Base-by-base conservation (phyloP, 2,329 filamentous ascomycete genomes). In the Fusarium floridanum region DNA sequence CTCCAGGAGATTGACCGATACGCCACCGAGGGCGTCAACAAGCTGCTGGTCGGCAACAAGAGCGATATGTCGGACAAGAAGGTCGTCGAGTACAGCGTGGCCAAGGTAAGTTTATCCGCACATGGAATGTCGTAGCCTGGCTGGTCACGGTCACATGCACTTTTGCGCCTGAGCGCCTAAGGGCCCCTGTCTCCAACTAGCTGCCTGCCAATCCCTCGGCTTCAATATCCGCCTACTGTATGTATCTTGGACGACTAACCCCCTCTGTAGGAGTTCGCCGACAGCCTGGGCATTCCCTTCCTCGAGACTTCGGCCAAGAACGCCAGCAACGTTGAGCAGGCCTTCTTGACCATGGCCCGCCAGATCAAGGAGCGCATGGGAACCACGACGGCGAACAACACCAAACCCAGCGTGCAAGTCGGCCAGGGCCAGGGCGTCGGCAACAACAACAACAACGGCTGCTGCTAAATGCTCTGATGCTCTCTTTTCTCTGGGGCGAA, bases 51-150 rank as follows among this genome's bases (percentile, higher is more conserved):
- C 74, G 97, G 97, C 83, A 99, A 99, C 93, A 99, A 99, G 93
- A 98, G 95, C 87, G 97, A 99, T 94, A 98, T 99, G 95, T 92
- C 96, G 70, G 97, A 99, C 88, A 99, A 99, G 94, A 99, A 98
- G 90, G 97, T 98, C 45, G 97, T 99, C 73, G 97, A 99, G 86
- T 99, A 99, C 91, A 97, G 95, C 76, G 97, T 98, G 79, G 97
- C 97, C 80, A 99, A 99, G 94, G 97, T 98, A 88, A 71, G 90
- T 75, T 63, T 27, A 32, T 65, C 67, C 9, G 29, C 37, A 24
- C 48, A 27, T 37, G 16, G 24, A 57, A 57, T 62, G 10, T 37
- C 62, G 59, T 60, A 70, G 64, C 66, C 61, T 50, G 24, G 43
- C 45, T 43, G 22, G 36, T 59, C 37, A 39, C 64, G 22, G 63